Evolutionary conservation across 2,329 filamentous ascomycete species (phyloP).

Genomic region (Colletotrichum sp.): DNA sequence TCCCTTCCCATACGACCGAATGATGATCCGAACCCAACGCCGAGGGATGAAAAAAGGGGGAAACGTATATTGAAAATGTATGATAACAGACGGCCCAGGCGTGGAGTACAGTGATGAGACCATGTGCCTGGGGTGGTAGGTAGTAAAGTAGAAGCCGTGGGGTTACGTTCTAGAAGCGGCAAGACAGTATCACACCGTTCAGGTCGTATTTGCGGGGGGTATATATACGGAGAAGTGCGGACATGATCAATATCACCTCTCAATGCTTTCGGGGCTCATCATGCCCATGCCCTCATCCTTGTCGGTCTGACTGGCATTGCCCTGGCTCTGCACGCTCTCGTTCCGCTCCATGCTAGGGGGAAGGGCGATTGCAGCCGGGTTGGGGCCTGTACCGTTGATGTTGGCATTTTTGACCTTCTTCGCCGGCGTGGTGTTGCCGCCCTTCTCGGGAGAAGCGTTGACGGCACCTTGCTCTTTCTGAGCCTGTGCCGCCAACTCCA

Average conservation of each 20-base stretch:
- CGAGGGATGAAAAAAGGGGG: conserved; percentile 3
- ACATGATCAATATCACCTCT: conserved; percentile 27
- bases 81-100: background rate
- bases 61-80: conserved; percentile 13
- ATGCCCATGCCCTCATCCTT: conserved; percentile 75
- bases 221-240: conserved; percentile 1
- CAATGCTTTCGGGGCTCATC: conserved; percentile 85
- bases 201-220: background rate
- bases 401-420: conserved; percentile 58
- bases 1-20: conserved; percentile 3
- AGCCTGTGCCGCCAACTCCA: conserved; percentile 59
- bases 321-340: conserved; percentile 63
- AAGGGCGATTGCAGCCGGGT: conserved; percentile 43
- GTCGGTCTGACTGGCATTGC: conserved; percentile 67
- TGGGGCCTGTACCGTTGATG: conserved; percentile 40
- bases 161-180: background rate
- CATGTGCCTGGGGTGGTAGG: background rate
- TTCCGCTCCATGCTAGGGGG: conserved; percentile 61
- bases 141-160: background rate
- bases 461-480: conserved; percentile 47
- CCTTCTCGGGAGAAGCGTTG: conserved; percentile 39
- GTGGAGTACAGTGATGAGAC: background rate
- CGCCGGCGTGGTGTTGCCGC: conserved; percentile 42
- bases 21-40: conserved; percentile 18
- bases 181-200: background rate